Conservation (phyloP, 768 basidiomycete species). For the Suillus decipiens region DNA sequence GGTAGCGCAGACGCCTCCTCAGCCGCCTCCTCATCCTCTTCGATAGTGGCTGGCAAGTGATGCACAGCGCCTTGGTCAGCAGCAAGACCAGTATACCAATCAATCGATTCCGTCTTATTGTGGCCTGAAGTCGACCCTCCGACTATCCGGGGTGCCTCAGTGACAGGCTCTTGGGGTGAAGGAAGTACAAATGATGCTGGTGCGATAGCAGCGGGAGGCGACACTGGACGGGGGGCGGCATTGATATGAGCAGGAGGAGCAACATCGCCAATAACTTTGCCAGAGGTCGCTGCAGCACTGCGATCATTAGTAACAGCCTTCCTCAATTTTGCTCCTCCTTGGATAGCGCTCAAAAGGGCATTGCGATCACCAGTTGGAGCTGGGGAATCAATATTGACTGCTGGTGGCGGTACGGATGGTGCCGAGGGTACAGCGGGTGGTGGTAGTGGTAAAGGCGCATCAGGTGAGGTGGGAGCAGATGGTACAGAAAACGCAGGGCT, state of each 20-base stretch:
- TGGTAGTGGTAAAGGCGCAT: slow-evolving; percentile 36
- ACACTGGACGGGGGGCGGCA: slow-evolving; percentile 42
- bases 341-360: slow-evolving; percentile 79
- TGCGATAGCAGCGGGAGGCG: slow-evolving; percentile 34
- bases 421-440: slow-evolving; percentile 36
- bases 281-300: slow-evolving; percentile 67
- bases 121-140: slow-evolving; percentile 28
- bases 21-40: slow-evolving; percentile 61
- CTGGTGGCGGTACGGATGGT: slow-evolving; percentile 32
- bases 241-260: slow-evolving; percentile 72
- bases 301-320: slow-evolving; percentile 85
- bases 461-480: slow-evolving; percentile 37
- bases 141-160: slow-evolving; percentile 18
- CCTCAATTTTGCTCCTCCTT: slow-evolving; percentile 67
- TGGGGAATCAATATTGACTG: slow-evolving; percentile 33
- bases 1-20: slow-evolving; percentile 44
- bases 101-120: slow-evolving; percentile 75
- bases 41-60: slow-evolving; percentile 52
- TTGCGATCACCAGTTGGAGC: slow-evolving; percentile 49
- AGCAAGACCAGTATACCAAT: slow-evolving; percentile 90
- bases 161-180: slow-evolving; percentile 20
- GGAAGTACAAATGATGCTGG: slow-evolving; percentile 16
- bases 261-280: slow-evolving; percentile 76
- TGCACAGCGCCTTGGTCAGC: slow-evolving; percentile 56
- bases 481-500: slow-evolving; percentile 35